Percentiles rank a stretch among this genome's conserved stretches.
These are phyloP conservation scores for Ampelocalamus luodianensis DNA, from an alignment of 176 grass and related monocot genomes.

Conservation along the genomic window DNA sequence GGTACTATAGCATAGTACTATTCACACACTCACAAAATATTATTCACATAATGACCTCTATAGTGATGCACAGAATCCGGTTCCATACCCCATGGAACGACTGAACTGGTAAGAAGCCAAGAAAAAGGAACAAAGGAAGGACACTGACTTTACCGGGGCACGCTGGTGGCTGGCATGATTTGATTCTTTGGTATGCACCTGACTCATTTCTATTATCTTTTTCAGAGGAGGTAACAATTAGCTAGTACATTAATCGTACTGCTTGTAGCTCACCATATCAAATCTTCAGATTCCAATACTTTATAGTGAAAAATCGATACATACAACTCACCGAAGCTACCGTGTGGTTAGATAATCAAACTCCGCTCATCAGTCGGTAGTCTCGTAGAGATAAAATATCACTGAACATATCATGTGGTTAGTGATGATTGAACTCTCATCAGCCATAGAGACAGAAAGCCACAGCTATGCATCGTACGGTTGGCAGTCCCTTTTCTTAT, in stretches of 20 bases:
- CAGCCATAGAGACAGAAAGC: too few species aligned
- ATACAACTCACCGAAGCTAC: too few species aligned
- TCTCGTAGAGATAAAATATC: too few species aligned
- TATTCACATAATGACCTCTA: too few species aligned
- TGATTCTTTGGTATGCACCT: too few species aligned
- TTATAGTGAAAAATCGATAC: background rate
- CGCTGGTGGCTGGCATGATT: too few species aligned
- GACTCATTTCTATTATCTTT: background rate
- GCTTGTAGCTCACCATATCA: background rate
- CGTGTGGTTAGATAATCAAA: background rate
- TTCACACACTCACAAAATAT: too few species aligned
- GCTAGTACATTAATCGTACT: background rate
- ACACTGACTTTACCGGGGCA: background rate
- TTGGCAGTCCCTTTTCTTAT: background rate
- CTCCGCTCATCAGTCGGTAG: too few species aligned
- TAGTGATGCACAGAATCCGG: too few species aligned
- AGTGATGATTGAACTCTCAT: background rate
- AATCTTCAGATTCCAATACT: background rate
- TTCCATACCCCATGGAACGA: background rate
- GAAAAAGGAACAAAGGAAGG: background rate
- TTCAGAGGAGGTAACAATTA: background rate
- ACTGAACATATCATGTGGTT: too few species aligned
- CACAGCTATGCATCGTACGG: too few species aligned
- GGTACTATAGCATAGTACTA: too few species aligned
- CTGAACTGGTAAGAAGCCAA: background rate